Evolutionary conservation across 1,284 basidiomycete genomes (phyloP), one percentile per base, ranked within the genome.

Genomic region (Sparassis latifolia): DNA sequence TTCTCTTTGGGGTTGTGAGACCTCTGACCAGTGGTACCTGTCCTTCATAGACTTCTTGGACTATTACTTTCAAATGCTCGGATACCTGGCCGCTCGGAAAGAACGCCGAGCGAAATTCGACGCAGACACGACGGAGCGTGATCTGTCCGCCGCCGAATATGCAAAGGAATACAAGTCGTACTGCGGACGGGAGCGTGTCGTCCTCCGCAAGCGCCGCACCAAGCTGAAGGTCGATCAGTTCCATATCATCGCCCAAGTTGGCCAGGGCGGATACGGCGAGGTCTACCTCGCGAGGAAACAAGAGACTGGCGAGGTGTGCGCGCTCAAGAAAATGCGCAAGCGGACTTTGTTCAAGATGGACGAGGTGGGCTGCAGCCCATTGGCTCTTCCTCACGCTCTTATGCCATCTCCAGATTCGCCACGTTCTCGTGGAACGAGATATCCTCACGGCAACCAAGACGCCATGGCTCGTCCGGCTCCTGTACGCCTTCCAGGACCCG

Each of bases 261-360:
- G 95, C 2, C 95, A 97, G 71, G 95, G 94, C 27, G 94, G 94
- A 2, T 97, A 97, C 69, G 95, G 95, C 6, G 94, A 97, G 57
- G 94, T 97, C 32, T 97, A 88, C 66, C 75, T 97, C 41, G 94
- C 95, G 3, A 76, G 94, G 44, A 96, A 96, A 66, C 80, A 88
- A 57, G 93, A 97, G 58, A 89, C 93, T 0, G 88, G 91, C 38
- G 92, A 97, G 66, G 89, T 97, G 5, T 97, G 94, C 57, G 94
- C 95, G 2, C 71, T 97, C 51, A 97, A 97, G 77, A 95, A 92
- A 75, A 95, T 97, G 94, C 80, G 77, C 59, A 97, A 97, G 69
- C 78, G 85, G 41, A 97, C 93, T 0, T 63, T 97, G 44, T 86
- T 86, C 63, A 97, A 97, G 76, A 97, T 97, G 95, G 93, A 97